These are phyloP conservation scores for Bipolaris bicolor DNA, from an alignment of 2,329 filamentous ascomycete genomes.

Conservation along the genomic window DNA sequence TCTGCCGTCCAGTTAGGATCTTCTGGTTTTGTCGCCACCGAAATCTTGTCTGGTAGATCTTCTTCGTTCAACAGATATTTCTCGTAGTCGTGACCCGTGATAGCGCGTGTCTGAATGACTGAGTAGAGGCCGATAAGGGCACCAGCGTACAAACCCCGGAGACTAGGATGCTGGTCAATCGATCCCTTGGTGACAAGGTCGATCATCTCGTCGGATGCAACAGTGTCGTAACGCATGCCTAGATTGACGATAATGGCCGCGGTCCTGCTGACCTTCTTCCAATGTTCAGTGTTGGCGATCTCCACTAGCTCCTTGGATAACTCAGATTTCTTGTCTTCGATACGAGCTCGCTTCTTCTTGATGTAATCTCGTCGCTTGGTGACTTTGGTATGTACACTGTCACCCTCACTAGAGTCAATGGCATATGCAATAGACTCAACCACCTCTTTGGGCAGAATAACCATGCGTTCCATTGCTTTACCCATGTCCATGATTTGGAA, in stretches of 20 bases:
- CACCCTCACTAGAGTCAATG: slow-evolving; percentile 43
- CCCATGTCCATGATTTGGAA: slow-evolving; percentile 93
- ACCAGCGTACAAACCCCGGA: slow-evolving; percentile 80
- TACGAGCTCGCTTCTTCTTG: slow-evolving; percentile 72
- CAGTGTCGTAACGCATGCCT: slow-evolving; percentile 86
- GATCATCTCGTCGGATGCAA: slow-evolving; percentile 82
- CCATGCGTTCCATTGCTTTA: slow-evolving; percentile 83
- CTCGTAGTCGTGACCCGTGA: slow-evolving; percentile 84
- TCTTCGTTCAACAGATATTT: slow-evolving; percentile 86
- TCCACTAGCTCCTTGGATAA: slow-evolving; percentile 83
- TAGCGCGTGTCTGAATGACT: slow-evolving; percentile 83
- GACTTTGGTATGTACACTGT: slow-evolving; percentile 68
- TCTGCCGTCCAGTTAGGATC: slow-evolving; percentile 79
- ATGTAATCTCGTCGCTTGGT: slow-evolving; percentile 75
- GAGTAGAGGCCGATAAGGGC: slow-evolving; percentile 79
- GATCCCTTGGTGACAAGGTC: slow-evolving; percentile 82
- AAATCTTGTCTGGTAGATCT: slow-evolving; percentile 75
- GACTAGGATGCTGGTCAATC: slow-evolving; percentile 86
- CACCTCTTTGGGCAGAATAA: slow-evolving; percentile 75
- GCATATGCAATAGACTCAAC: slow-evolving; percentile 67
- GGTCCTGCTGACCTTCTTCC: slow-evolving; percentile 92
- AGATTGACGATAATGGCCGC: slow-evolving; percentile 90
- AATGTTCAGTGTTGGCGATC: slow-evolving; percentile 80
- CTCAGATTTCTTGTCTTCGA: slow-evolving; percentile 82
- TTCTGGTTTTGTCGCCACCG: slow-evolving; percentile 70